Base-by-base conservation (phyloP, 2,329 filamentous ascomycete species). In the Sarocladium strictum region DNA sequence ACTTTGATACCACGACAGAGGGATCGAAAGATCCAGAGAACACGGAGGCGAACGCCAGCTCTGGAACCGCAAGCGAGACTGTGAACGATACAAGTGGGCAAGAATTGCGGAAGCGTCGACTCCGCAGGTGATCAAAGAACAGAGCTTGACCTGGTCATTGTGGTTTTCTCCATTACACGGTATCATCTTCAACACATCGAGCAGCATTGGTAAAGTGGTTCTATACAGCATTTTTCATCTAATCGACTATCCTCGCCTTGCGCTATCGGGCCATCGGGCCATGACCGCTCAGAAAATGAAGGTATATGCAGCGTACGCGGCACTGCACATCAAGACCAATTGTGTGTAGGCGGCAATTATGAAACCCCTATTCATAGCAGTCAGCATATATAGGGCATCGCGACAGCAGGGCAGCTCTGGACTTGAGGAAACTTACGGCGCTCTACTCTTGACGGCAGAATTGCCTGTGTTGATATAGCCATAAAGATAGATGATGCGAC, bases 381-480 rank as follows among this genome's bases (percentile, higher is more conserved):
- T 47, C 24, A 47, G 43, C 14, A 47, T 17, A 47, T 17, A 23
- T 4, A 10, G 3, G 3, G 12, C 3, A 47, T 29, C 5, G 24
- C 40, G 11, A 10, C 21, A 17, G 14, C 10, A n/a, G 17, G 17
- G 10, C 10, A 21, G 21, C 26, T 23, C n/a, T n/a, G 47, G 9
- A 45, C 19, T 12, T 11, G 10, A 3, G 51, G 54, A 29, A 14
- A 68, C 73, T 58, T 60, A 76, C 69, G 56, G n/a, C 15, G 57
- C 10, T 49, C 79, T 70, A 7, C 76, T 78, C 56, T 69, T 58
- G 15, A 78, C 78, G 0, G 78, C 78, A 11, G 56, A 54, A 7
- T 64, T 62, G 45, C 65, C 65, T 51, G 70, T 70, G 64, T 86
- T 87, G 53, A 70, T 69, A 63, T 86, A 87, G 29, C 82, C 83